phyloP scores from a whole-genome alignment of 371 early-diverging fungal species.

The Mortierella sp. region DNA sequence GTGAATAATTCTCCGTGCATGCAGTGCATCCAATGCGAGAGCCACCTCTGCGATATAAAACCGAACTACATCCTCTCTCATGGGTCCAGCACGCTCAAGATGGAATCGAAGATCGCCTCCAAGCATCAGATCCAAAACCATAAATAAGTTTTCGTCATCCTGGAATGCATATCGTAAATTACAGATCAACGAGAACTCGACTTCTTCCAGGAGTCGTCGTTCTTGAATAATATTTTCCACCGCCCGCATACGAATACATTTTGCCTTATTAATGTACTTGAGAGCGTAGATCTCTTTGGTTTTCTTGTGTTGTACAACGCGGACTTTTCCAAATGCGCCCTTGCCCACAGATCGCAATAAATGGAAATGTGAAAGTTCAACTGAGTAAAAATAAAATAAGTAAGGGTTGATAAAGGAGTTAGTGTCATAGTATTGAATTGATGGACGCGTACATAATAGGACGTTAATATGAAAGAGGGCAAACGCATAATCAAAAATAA shows the following conservation, averaged over 20 bases:
- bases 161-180: slow-evolving; percentile 76
- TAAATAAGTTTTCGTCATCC: slow-evolving; percentile 75
- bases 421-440: not conserved
- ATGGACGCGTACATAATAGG: not conserved
- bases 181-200: slow-evolving; percentile 71
- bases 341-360: slow-evolving; percentile 78
- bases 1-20: slow-evolving; percentile 73
- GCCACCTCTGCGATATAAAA: slow-evolving; percentile 87
- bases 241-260: slow-evolving; percentile 76
- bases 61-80: slow-evolving; percentile 82
- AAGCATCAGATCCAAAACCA: slow-evolving; percentile 85
- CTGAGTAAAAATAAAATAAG: slow-evolving; percentile 35
- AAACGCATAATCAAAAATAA: too few relatives aligned
- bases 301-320: slow-evolving; percentile 88
- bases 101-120: slow-evolving; percentile 93
- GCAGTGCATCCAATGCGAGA: slow-evolving; percentile 78
- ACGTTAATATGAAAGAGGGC: not conserved
- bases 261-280: slow-evolving; percentile 86
- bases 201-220: slow-evolving; percentile 74
- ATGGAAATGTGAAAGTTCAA: slow-evolving; percentile 76
- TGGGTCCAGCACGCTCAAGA: slow-evolving; percentile 69
- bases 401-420: not conserved
- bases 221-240: slow-evolving; percentile 81
- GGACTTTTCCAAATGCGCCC: slow-evolving; percentile 84
- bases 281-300: slow-evolving; percentile 79